Base-by-base conservation (phyloP, 192 early-diverging fungal genomes). In the Backusella sp. region DNA sequence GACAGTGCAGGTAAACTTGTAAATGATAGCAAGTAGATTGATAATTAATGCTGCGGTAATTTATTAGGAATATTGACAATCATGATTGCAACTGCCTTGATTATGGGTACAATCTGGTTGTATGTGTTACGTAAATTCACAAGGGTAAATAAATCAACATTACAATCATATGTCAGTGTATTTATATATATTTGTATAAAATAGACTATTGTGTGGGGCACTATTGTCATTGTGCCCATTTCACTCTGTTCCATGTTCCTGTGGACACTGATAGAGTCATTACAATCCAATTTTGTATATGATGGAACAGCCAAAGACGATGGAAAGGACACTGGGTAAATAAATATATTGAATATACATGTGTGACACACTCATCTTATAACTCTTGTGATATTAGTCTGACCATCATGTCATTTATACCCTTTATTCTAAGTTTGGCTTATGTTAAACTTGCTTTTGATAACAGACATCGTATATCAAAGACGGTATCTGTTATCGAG, bases 401-500 rank as follows among this genome's bases (percentile, higher is more conserved):
- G 76, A 81, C 84, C 5, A 21, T 85, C 14, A 69, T 88, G 21
- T 90, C 88, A 46, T 73, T 88, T 35, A 67, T 88, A n/a, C 88
- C 88, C 36, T 75, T 90, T 35, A 30, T 83, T 12, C 68, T 83
- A 21, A 82, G 82, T 34, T 68, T 82, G 0, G 26, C 85, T 0
- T 88, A 84, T 67, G 30, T 83, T 46, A 74, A 72, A 39, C 59
- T 87, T 0, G 77, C 86, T 21, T 85, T 76, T 73, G 53, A 75
- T 28, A 73, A 77, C 30, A 77, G 83, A 37, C 76, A 85, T 44
- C 76, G 82, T 9, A 81, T 91, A 41, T 75, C 83, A 28, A 82
- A 82, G 65, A 88, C 88, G 0, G 79, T 90, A n/a, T 72, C 84
- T 26, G 81, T 89, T 19, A 86, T 89, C 21, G 86, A 89, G 79